phyloP scores from a whole-genome alignment of 768 basidiomycete species.

The Rubroboletus pulcherrimus region DNA sequence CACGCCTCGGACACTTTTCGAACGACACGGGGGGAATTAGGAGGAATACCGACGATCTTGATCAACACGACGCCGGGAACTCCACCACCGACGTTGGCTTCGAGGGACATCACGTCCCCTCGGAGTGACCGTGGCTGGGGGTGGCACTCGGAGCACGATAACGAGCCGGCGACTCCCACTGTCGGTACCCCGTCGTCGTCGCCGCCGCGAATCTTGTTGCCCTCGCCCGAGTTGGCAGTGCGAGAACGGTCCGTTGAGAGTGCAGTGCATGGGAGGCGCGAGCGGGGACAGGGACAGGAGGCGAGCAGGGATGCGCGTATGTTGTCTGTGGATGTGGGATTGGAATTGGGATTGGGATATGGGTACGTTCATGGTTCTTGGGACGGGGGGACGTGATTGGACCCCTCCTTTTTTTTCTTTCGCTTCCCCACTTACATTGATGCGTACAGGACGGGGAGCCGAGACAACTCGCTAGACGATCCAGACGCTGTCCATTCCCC shows the following conservation, averaged over 20 bases:
- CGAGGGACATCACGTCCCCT: constrained; percentile 54
- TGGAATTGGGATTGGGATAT: background rate
- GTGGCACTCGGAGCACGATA: background rate
- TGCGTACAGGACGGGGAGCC: background rate
- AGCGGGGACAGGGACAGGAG: too few relatives aligned
- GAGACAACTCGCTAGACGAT: background rate
- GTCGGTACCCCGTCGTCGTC: background rate
- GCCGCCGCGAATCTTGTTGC: constrained; percentile 5
- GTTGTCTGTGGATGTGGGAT: constrained; percentile 1
- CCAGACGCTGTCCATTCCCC: background rate
- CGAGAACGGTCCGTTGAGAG: constrained; percentile 34
- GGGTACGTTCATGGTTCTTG: background rate
- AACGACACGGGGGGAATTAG: too few relatives aligned
- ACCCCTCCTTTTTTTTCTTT: background rate
- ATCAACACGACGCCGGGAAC: constrained; percentile 39
- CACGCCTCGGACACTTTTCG: too few relatives aligned
- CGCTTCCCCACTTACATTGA: background rate
- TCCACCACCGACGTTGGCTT: constrained; percentile 34
- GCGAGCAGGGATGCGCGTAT: background rate
- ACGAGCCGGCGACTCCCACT: background rate
- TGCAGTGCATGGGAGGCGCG: background rate
- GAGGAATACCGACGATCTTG: constrained; percentile 66
- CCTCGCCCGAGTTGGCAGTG: constrained; percentile 19
- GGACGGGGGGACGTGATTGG: background rate
- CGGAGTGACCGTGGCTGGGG: constrained; percentile 3